phyloP scores from a whole-genome alignment of 2,329 filamentous ascomycete genomes.

The Sclerotinia subarctica region DNA sequence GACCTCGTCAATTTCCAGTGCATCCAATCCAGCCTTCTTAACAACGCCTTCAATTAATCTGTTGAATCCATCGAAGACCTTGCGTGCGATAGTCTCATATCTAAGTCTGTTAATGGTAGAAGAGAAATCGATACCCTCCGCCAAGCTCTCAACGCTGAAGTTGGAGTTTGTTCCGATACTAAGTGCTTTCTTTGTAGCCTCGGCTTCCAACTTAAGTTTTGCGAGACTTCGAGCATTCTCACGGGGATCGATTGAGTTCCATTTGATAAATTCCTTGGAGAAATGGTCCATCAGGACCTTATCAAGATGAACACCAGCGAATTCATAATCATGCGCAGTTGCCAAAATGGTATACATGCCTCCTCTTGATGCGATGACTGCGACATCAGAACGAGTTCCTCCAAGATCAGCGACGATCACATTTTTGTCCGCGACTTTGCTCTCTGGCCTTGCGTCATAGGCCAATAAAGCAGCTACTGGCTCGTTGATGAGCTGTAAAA shows the following conservation, averaged over 20 bases:
- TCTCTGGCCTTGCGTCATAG: conserved; percentile 82
- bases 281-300: conserved; percentile 93
- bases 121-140: conserved; percentile 85
- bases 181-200: conserved; percentile 87
- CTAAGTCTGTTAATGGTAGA: conserved; percentile 89
- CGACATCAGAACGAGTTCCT: conserved; percentile 86
- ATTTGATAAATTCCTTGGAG: conserved; percentile 98
- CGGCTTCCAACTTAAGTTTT: conserved; percentile 88
- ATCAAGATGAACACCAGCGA: conserved; percentile 81
- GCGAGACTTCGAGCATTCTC: conserved; percentile 77
- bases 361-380: conserved; percentile 84
- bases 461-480: conserved; percentile 85
- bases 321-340: conserved; percentile 93
- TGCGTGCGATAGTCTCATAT: conserved; percentile 83
- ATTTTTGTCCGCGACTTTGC: conserved; percentile 76
- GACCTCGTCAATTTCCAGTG: conserved; percentile 91
- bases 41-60: conserved; percentile 79
- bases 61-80: conserved; percentile 85
- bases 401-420: conserved; percentile 90
- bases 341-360: conserved; percentile 96
- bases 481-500: conserved; percentile 90
- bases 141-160: conserved; percentile 89
- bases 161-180: conserved; percentile 83
- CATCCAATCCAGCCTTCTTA: conserved; percentile 87
- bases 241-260: conserved; percentile 79